A percentile compares a stretch with the other conserved stretches of the same genome.
Evolutionary conservation across 352 stramenopile species (phyloP).

Genomic region (Proteromonas lacertae): DNA sequence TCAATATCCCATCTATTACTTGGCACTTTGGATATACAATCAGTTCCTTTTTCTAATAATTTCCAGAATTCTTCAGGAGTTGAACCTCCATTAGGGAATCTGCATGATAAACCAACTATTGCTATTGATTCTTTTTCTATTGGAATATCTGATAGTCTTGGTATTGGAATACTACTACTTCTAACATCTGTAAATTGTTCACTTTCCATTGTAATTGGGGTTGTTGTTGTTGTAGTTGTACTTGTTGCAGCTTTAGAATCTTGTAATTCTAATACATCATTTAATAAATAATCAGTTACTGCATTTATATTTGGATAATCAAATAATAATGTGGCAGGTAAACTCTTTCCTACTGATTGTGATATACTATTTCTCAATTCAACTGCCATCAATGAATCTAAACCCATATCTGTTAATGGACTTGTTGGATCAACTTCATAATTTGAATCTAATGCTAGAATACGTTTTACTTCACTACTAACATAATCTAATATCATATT

Average conservation of each 20-base stretch:
- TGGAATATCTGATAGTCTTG: not conserved
- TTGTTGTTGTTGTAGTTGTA: too few species aligned
- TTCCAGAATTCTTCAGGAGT: constrained; percentile 12
- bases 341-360: too few species aligned
- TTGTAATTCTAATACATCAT: constrained; percentile 3
- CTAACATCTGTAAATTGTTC: too few species aligned
- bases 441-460: too few species aligned
- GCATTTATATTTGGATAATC: constrained; percentile 10
- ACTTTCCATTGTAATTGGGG: too few species aligned
- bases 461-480: too few species aligned
- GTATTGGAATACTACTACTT: not conserved
- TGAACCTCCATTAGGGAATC: constrained; percentile 9
- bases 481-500: too few species aligned
- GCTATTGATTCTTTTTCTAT: constrained; percentile 1
- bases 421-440: too few species aligned
- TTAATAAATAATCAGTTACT: not conserved
- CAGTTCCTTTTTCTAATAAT: constrained; percentile 6
- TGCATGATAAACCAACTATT: constrained; percentile 11
- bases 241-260: too few species aligned
- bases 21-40: constrained; percentile 8
- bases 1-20: not conserved
- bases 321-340: constrained; percentile 13
- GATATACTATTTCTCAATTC: too few species aligned
- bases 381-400: too few species aligned
- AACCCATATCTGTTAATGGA: too few species aligned